These are phyloP conservation scores for Talaromyces verruculosus DNA, from an alignment of 2,329 filamentous ascomycete species.

Conservation along the genomic window DNA sequence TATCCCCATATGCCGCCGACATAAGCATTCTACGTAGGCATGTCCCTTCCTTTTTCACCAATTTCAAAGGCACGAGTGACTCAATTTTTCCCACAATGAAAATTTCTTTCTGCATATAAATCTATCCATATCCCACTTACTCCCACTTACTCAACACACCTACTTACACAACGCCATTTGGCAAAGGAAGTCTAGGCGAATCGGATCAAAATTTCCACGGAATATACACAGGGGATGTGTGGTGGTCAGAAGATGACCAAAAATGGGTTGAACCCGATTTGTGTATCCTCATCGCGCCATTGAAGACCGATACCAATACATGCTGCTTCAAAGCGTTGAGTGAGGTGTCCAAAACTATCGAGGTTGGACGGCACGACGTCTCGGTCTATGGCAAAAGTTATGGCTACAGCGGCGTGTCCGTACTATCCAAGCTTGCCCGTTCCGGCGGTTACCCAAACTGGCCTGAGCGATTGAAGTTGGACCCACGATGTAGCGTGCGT, in stretches of 20 bases:
- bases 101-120: background rate
- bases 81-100: background rate
- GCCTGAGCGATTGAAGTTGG: background rate
- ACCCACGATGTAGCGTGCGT: background rate
- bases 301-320: slow-evolving; percentile 1
- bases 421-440: background rate
- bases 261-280: background rate
- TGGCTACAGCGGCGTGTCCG: background rate
- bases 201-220: background rate
- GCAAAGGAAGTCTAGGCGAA: background rate
- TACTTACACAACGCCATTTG: background rate
- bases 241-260: background rate
- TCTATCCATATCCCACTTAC: background rate
- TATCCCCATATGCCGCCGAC: background rate
- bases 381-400: background rate
- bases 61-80: background rate
- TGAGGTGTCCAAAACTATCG: background rate
- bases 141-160: background rate
- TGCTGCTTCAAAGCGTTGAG: background rate
- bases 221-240: background rate
- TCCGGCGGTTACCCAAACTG: background rate
- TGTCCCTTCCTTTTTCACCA: background rate
- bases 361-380: background rate
- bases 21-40: background rate
- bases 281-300: background rate